Evolutionary conservation across 805 yeast species (phyloP).

Genomic region (Pachysolen tannophilus): DNA sequence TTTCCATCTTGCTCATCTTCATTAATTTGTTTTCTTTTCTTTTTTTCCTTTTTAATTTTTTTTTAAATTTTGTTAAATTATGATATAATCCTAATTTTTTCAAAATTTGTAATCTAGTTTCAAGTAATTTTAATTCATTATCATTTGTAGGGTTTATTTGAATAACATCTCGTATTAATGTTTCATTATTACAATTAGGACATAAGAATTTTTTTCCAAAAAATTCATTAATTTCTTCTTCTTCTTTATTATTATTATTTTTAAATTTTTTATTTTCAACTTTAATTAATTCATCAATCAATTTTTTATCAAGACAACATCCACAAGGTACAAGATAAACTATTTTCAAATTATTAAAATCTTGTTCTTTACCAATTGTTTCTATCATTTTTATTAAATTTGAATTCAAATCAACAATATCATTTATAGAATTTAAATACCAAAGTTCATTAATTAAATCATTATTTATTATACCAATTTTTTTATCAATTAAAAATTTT

Average conservation of each 20-base stretch:
- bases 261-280: too few species aligned
- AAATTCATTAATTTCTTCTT: too few species aligned
- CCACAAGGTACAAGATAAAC: slow-evolving; percentile 39
- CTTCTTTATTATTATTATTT: too few species aligned
- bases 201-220: too few species aligned
- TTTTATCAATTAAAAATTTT: slow-evolving; percentile 29
- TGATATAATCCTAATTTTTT: slow-evolving; percentile 23
- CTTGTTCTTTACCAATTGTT: slow-evolving; percentile 28
- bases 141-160: slow-evolving; percentile 17
- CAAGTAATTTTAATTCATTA: slow-evolving; percentile 6
- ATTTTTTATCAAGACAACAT: slow-evolving; percentile 27
- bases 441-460: neutral
- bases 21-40: slow-evolving; percentile 5
- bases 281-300: slow-evolving; percentile 18
- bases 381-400: too few species aligned
- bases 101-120: slow-evolving; percentile 13
- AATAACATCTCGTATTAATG: slow-evolving; percentile 22
- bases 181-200: slow-evolving; percentile 30
- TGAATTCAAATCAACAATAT: neutral
- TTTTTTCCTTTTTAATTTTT: slow-evolving; percentile 15
- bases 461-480: neutral
- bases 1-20: too few species aligned
- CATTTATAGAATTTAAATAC: neutral
- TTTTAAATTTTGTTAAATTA: slow-evolving; percentile 22
- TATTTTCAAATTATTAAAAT: slow-evolving; percentile 22